Evolutionary conservation across 2,329 filamentous ascomycete species (phyloP).

Genomic region (Stachybotrys echinatus): DNA sequence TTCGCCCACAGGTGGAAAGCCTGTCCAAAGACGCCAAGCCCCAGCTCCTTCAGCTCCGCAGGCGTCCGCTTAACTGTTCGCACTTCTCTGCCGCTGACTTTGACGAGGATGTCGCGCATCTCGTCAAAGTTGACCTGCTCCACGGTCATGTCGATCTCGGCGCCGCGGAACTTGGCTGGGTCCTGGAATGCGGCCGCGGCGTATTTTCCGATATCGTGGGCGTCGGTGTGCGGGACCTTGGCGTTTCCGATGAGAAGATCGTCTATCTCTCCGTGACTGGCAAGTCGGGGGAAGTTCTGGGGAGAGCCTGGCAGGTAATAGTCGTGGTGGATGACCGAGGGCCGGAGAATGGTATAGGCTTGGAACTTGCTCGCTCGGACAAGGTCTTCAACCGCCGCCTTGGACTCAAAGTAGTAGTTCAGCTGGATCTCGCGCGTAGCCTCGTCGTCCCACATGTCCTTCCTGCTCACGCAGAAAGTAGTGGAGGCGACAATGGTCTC

Average conservation of each 20-base stretch:
- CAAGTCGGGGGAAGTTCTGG: slow-evolving; percentile 22
- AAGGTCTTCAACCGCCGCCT: slow-evolving; percentile 27
- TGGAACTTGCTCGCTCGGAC: slow-evolving; percentile 20
- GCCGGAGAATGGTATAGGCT: slow-evolving; percentile 27
- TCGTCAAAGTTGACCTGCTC: slow-evolving; percentile 20
- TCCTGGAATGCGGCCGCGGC: slow-evolving; percentile 23
- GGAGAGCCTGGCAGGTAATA: slow-evolving; percentile 14
- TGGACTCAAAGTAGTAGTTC: slow-evolving; percentile 28
- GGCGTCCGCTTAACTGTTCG: slow-evolving; percentile 8
- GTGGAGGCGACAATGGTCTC: slow-evolving; percentile 21
- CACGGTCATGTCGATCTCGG: slow-evolving; percentile 23
- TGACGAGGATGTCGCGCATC: slow-evolving; percentile 16
- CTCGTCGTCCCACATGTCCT: slow-evolving; percentile 16
- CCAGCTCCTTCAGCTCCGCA: slow-evolving; percentile 4
- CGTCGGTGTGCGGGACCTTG: slow-evolving; percentile 21
- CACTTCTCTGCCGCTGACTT: slow-evolving; percentile 24
- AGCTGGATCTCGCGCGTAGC: slow-evolving; percentile 8
- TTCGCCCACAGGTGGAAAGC: slow-evolving; percentile 10
- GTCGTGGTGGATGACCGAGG: slow-evolving; percentile 21
- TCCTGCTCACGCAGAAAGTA: slow-evolving; percentile 10
- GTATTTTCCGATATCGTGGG: slow-evolving; percentile 24
- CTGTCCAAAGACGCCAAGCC: neutral
- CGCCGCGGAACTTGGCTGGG: slow-evolving; percentile 19
- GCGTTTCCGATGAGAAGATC: slow-evolving; percentile 13
- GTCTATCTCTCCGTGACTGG: slow-evolving; percentile 19